phyloP scores from a whole-genome alignment of 2,329 filamentous ascomycete species.

The Aspergillus neoniger region DNA sequence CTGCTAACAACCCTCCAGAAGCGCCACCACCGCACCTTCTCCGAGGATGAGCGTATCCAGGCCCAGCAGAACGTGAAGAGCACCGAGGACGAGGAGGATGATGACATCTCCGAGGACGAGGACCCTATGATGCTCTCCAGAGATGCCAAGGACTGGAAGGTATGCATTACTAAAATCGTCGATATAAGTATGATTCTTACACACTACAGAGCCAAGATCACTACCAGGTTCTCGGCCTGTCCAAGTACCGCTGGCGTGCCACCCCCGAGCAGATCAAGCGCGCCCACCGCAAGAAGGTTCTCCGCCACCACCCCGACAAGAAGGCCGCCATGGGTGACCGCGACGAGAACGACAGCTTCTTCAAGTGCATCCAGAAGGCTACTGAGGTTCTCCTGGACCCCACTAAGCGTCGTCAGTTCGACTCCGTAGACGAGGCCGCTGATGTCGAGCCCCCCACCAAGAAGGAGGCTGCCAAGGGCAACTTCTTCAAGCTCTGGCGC shows the following conservation, averaged over 20 bases:
- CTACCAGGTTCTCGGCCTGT: conserved; percentile 92
- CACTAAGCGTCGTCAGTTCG: conserved; percentile 87
- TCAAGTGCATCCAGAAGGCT: conserved; percentile 99
- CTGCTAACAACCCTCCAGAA: conserved; percentile 47
- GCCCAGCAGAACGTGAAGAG: conserved; percentile 94
- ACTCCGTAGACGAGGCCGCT: conserved; percentile 92
- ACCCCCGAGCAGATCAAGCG: conserved; percentile 99
- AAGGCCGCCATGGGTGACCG: conserved; percentile 84
- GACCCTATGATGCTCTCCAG: conserved; percentile 88
- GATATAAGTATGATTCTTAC: conserved; percentile 15
- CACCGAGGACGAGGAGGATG: conserved; percentile 84
- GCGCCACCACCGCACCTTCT: conserved; percentile 96
- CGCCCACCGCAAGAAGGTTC: conserved; percentile 98
- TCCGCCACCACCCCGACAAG: conserved; percentile 98
- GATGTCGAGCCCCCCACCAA: conserved; percentile 90
- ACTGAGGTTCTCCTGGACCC: conserved; percentile 92
- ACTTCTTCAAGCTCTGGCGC: conserved; percentile 95
- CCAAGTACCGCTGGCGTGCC: conserved; percentile 87
- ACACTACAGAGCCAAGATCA: conserved; percentile 79
- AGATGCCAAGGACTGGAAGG: conserved; percentile 99
- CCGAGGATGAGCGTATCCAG: conserved; percentile 96
- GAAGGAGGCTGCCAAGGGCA: conserved; percentile 81
- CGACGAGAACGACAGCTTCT: conserved; percentile 92
- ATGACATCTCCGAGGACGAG: conserved; percentile 90
- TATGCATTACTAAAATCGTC: conserved; percentile 42